Percentiles rank a stretch among this genome's conserved stretches.
phyloP scores from a whole-genome alignment of 2,329 filamentous ascomycete species.

The Celoporthe dispersa region DNA sequence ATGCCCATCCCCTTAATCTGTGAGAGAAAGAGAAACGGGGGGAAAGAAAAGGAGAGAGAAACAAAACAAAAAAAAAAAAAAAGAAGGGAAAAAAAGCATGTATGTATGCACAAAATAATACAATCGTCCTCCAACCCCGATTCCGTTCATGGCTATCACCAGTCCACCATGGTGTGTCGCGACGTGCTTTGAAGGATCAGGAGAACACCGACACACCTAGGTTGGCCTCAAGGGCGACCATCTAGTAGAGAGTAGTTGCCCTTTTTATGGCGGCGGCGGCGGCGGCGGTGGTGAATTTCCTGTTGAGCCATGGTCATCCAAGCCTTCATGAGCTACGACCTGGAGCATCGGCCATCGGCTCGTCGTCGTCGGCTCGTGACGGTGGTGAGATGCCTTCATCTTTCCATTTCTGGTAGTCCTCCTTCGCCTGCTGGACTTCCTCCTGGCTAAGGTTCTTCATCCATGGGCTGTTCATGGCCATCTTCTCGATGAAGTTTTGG shows the following conservation, averaged over 20 bases:
- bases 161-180: neutral
- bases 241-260: neutral
- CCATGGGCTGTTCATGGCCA: constrained; percentile 81
- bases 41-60: neutral
- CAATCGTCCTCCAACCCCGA: neutral
- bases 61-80: neutral
- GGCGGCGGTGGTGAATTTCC: too few relatives aligned
- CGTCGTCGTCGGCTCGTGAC: constrained; percentile 16
- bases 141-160: neutral
- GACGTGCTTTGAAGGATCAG: neutral
- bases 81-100: neutral
- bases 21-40: too few relatives aligned
- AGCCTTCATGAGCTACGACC: constrained; percentile 2
- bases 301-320: neutral
- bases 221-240: neutral
- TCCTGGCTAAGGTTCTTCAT: constrained; percentile 80
- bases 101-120: neutral
- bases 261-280: too few relatives aligned
- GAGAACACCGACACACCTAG: neutral
- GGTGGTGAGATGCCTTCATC: constrained; percentile 46
- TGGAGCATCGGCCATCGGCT: constrained; percentile 4
- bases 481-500: constrained; percentile 71
- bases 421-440: constrained; percentile 75
- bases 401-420: constrained; percentile 61
- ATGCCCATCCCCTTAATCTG: neutral